Conservation (phyloP, 2,329 filamentous ascomycete genomes). For the Aspergillus hortae region DNA sequence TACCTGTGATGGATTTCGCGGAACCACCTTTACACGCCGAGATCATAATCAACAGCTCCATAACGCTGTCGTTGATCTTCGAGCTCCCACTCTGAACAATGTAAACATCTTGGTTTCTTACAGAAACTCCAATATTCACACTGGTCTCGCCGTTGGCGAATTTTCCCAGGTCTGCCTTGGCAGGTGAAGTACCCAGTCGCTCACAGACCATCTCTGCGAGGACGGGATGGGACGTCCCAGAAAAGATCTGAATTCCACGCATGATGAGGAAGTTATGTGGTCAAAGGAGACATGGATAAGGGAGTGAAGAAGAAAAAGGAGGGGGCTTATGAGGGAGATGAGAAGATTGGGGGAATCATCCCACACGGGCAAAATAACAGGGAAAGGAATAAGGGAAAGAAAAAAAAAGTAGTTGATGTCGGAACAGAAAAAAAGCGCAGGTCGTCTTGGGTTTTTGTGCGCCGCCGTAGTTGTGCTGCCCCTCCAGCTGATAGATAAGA, state of each 20-base stretch:
- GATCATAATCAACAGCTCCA: slow-evolving; percentile 99
- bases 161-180: slow-evolving; percentile 60
- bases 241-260: slow-evolving; percentile 66
- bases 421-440: slow-evolving; percentile 7
- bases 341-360: slow-evolving; percentile 6
- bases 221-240: slow-evolving; percentile 61
- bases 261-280: slow-evolving; percentile 40
- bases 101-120: slow-evolving; percentile 98
- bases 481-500: not conserved
- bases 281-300: slow-evolving; percentile 15
- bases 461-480: slow-evolving; percentile 9
- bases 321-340: slow-evolving; percentile 5
- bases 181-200: slow-evolving; percentile 58
- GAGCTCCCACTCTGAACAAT: slow-evolving; percentile 95
- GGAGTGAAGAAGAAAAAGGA: slow-evolving; percentile 9
- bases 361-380: slow-evolving; percentile 11
- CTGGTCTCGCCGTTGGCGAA: slow-evolving; percentile 69
- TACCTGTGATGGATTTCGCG: slow-evolving; percentile 93
- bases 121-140: slow-evolving; percentile 64
- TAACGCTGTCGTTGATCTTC: slow-evolving; percentile 97
- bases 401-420: slow-evolving; percentile 12
- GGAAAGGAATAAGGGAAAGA: slow-evolving; percentile 8
- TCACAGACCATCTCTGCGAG: slow-evolving; percentile 65
- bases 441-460: slow-evolving; percentile 11
- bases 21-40: slow-evolving; percentile 97